These are phyloP conservation scores for Termitomyces sp. DNA, from an alignment of 768 basidiomycete species.

Conservation along the genomic window DNA sequence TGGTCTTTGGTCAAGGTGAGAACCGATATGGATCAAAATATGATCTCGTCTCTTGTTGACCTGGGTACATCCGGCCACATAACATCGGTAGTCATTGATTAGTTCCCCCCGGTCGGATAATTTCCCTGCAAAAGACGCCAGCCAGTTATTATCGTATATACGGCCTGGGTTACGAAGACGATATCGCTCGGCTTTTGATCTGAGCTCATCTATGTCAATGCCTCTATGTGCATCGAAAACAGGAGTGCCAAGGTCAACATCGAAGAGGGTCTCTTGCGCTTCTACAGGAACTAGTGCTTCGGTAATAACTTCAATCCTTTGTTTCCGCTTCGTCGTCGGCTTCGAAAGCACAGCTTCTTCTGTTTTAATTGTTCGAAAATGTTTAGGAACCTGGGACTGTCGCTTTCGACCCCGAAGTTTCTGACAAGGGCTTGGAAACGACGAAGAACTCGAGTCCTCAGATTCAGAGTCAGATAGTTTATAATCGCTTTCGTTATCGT, in stretches of 20 bases:
- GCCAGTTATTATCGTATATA: conserved; percentile 61
- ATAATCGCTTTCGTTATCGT: conserved; percentile 12
- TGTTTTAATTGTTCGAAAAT: background rate
- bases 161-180: conserved; percentile 44
- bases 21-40: conserved; percentile 68
- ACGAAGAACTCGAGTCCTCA: conserved; percentile 6
- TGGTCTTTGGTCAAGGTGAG: conserved; percentile 63
- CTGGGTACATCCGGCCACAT: conserved; percentile 59
- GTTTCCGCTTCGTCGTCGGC: background rate
- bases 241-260: conserved; percentile 40
- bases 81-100: conserved; percentile 60
- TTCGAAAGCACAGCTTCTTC: background rate
- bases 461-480: conserved; percentile 4
- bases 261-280: background rate
- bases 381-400: background rate
- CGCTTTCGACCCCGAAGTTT: conserved; percentile 8
- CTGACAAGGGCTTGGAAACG: conserved; percentile 15
- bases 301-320: background rate
- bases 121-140: conserved; percentile 63
- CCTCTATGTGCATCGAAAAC: conserved; percentile 62
- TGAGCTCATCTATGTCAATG: conserved; percentile 46
- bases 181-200: conserved; percentile 49
- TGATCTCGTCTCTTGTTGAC: conserved; percentile 70
- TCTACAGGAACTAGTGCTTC: background rate
- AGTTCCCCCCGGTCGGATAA: conserved; percentile 52